Conservation (phyloP, 805 yeast species). For the Saccharomyces paradoxus region DNA sequence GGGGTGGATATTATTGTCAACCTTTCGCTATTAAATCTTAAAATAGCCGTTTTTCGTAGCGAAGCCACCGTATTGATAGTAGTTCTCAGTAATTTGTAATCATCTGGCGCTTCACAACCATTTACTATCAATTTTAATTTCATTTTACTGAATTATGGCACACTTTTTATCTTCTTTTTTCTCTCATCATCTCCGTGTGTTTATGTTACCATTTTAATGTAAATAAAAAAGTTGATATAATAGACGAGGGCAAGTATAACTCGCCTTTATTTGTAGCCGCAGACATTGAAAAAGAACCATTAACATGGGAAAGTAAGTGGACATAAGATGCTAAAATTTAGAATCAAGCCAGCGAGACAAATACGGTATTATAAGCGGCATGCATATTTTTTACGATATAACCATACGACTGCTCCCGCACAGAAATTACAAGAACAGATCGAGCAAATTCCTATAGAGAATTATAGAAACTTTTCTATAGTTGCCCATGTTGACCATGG, state of each 20-base stretch:
- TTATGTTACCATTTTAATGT: not conserved
- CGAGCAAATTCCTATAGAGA: slow-evolving; percentile 68
- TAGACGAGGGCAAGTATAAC: not conserved
- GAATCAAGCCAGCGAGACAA: not conserved
- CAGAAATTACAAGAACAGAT: slow-evolving; percentile 46
- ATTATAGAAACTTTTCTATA: slow-evolving; percentile 84
- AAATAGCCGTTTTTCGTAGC: slow-evolving; percentile 26
- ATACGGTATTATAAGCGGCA: not conserved
- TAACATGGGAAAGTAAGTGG: not conserved
- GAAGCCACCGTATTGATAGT: slow-evolving; percentile 27
- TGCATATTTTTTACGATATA: not conserved
- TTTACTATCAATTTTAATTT: slow-evolving; percentile 24
- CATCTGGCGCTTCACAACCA: slow-evolving; percentile 26
- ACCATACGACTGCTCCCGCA: slow-evolving; percentile 5
- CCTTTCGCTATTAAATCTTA: slow-evolving; percentile 27
- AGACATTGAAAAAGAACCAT: not conserved
- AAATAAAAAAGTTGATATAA: not conserved
- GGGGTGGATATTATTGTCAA: slow-evolving; percentile 28
- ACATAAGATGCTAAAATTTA: not conserved
- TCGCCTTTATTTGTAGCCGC: not conserved
- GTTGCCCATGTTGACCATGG: slow-evolving; percentile 95
- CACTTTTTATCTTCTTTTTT: not conserved
- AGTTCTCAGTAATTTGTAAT: slow-evolving; percentile 26
- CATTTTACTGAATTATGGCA: slow-evolving; percentile 10
- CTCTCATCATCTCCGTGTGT: not conserved